Base-by-base conservation (phyloP, 805 yeast genomes). In the Pichia deserticola region DNA sequence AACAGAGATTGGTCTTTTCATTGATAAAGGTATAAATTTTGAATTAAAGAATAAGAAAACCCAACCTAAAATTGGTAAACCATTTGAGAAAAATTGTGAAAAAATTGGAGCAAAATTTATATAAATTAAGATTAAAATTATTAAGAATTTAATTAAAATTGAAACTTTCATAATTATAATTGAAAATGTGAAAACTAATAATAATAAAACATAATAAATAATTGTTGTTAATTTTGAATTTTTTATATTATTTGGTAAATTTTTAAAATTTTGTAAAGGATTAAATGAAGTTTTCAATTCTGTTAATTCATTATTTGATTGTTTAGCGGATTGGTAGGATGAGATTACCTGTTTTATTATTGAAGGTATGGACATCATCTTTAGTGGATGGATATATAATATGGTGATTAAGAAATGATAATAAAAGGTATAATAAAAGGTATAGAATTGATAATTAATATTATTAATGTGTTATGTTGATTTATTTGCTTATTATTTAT, bases 1-100 rank as follows among this genome's bases (percentile, higher is more conserved):
- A 47, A 92, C 98, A 42, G 82, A 77, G 56, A 92, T 93, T 12
- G 90, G 85, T 6, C 97, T 96, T 62, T 92, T 81, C 75, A 84
- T 77, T 4, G 69, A 64, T 7, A 81, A 74, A 6, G 95, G 89
- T 58, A 92, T 84, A 59, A 79, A 81, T 28, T 85, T 77, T 38
- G 90, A 81, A 29, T 85, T 77, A 68, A 86, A 89, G 68, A 84
- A 92, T 44, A 92, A 75, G 36, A 89, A 80, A 56, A 89, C 77
- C 97, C 97, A 92, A 4, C 95, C 74, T 50, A 84, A 77, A 27
- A 93, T 82, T 3, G 98, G 97, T 60, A 89, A 67, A 15, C 88
- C 95, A 56, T 82, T 81, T 48, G 86, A 73, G 64, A 89, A 87
- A 66, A 92, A 89, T 65, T 92, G 98, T 7, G 86, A 76, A 1